Percentiles rank a stretch among this genome's conserved stretches.
Conservation (phyloP, 495 filamentous ascomycete species). For the Penicillium ochrochloron region DNA sequence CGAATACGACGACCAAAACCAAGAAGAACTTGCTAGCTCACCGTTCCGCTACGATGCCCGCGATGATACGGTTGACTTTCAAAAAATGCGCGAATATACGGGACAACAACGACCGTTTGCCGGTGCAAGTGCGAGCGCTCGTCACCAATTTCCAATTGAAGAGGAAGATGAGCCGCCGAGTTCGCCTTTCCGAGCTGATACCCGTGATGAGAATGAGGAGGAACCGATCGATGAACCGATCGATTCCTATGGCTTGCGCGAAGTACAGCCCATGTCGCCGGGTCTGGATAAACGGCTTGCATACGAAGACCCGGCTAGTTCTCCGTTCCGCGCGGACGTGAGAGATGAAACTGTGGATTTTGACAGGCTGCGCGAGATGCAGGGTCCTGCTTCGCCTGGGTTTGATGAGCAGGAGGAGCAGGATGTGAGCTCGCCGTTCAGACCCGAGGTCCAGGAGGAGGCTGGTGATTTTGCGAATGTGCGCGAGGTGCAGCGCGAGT, state of each 20-base stretch:
- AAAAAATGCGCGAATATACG: constrained; percentile 28
- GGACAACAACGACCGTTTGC: background rate
- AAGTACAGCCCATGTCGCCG: constrained; percentile 27
- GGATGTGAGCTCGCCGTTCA: constrained; percentile 19
- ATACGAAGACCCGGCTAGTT: constrained; percentile 30
- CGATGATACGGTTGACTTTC: constrained; percentile 47
- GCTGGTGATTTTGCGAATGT: constrained; percentile 39
- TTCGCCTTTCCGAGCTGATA: constrained; percentile 39
- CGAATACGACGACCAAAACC: constrained; percentile 28
- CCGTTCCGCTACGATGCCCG: constrained; percentile 44
- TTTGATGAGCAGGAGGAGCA: background rate
- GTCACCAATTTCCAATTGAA: constrained; percentile 4
- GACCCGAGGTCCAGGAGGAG: constrained; percentile 38
- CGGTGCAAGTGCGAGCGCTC: background rate
- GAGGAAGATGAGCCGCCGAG: constrained; percentile 34
- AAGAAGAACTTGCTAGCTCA: constrained; percentile 37
- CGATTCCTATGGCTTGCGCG: constrained; percentile 29
- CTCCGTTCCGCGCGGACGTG: constrained; percentile 34
- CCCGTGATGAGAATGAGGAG: constrained; percentile 3
- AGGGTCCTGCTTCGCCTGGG: constrained; percentile 5
- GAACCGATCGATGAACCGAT: constrained; percentile 6
- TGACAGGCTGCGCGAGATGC: constrained; percentile 8
- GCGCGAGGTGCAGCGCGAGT: constrained; percentile 25
- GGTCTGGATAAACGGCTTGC: constrained; percentile 26
- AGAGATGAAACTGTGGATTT: constrained; percentile 13